Evolutionary conservation across 495 filamentous ascomycete species (phyloP), one percentile per base, ranked within the genome.

Genomic region (Annulohypoxylon maeteangense): DNA sequence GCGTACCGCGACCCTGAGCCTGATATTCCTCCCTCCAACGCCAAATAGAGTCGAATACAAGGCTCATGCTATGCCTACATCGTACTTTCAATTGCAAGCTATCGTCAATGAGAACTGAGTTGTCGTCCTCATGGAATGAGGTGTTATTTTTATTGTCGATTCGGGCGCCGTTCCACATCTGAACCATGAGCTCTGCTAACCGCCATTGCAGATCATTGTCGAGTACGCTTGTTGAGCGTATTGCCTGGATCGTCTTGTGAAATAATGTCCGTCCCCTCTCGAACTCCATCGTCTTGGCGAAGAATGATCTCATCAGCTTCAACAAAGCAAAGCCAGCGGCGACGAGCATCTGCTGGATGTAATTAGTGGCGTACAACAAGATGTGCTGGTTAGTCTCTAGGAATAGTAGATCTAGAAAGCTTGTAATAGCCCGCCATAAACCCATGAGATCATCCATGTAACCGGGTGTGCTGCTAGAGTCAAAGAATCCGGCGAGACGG

Each of bases 31-130:
- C 93, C 63, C 94, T 86, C 94, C 94, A 98, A 59, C 93, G 89
- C 93, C 93, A 97, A 23, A 96, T 93, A 3, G 91, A 93, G 80
- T 98, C 94, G 76, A 91, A 97, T 2, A 98, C 91, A 6, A 97
- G 83, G 71, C 92, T 95, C 91, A 98, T 94, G 78, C 93, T 96
- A 87, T 95, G 94, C 8, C 94, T 87, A 74, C 92, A 95, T 61
- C 92, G 88, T 4, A 97, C 92, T 78, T 93, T 94, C 14, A 98
- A 83, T 79, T 94, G 89, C 53, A 98, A 76, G 36, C 84, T 89
- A 82, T 92, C 91, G 75, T 97, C 93, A 11, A 87, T 82, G 42
- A 76, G 77, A 27, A 81, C 76, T 16, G 76, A 68, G 29, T 70
- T 71, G 56, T 84, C 79, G 42, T 81, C 80, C 29, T 80, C 74